These are phyloP conservation scores for Xylaria acuta DNA, from an alignment of 495 filamentous ascomycete genomes.

Conservation along the genomic window DNA sequence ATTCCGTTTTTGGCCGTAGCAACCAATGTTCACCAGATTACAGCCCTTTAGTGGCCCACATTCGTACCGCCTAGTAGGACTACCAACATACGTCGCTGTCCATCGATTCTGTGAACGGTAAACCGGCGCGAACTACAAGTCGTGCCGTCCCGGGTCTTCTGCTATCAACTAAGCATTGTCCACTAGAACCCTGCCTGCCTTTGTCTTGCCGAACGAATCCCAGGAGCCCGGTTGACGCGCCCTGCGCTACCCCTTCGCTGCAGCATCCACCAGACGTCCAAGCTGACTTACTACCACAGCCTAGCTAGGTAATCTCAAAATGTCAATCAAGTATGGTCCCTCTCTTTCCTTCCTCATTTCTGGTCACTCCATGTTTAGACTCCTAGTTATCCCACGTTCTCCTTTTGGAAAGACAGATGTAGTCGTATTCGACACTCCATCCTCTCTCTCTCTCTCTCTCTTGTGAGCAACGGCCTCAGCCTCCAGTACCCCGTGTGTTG, in stretches of 20 bases:
- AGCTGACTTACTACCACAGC: constrained; percentile 37
- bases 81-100: constrained; percentile 27
- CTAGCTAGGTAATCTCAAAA: constrained; percentile 55
- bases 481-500: constrained; percentile 31
- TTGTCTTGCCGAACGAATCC: constrained; percentile 45
- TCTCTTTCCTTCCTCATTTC: constrained; percentile 33
- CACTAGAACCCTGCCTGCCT: constrained; percentile 38
- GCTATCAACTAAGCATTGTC: constrained; percentile 30
- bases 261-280: constrained; percentile 24
- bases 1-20: constrained; percentile 28
- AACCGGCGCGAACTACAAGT: constrained; percentile 35
- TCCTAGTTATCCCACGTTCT: constrained; percentile 14
- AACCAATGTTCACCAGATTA: constrained; percentile 24
- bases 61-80: constrained; percentile 23
- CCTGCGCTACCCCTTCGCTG: constrained; percentile 35
- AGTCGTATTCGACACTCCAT: constrained; percentile 10
- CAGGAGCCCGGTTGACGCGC: constrained; percentile 40
- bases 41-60: constrained; percentile 27
- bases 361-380: constrained; percentile 20
- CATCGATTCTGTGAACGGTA: constrained; percentile 27
- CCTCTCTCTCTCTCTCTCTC: constrained; percentile 35
- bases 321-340: constrained; percentile 73
- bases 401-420: constrained; percentile 24
- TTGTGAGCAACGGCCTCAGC: constrained; percentile 36
- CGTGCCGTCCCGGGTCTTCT: constrained; percentile 41